Percentiles rank a stretch among this genome's conserved stretches.
These are phyloP conservation scores for Apiosordaria backusii DNA, from an alignment of 495 filamentous ascomycete genomes.

Conservation along the genomic window DNA sequence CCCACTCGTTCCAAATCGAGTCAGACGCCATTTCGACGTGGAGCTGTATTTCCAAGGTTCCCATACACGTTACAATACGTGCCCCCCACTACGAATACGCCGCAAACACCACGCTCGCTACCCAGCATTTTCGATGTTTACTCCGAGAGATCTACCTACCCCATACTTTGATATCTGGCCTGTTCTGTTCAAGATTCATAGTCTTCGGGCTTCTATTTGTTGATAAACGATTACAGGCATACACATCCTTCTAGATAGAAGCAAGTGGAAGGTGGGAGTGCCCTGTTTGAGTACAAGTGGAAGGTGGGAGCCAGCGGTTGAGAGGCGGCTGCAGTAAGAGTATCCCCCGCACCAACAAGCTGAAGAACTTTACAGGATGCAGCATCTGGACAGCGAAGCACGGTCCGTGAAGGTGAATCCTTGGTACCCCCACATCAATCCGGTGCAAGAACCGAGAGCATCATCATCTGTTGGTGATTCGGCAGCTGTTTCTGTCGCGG, in stretches of 20 bases:
- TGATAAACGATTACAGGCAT: not conserved
- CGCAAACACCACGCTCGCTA: no score
- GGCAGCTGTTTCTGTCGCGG: not conserved
- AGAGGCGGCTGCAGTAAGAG: not conserved
- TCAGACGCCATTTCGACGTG: constrained; percentile 2
- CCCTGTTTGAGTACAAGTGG: not conserved
- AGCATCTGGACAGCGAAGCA: not conserved
- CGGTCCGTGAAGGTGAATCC: not conserved
- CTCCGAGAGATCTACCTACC: not conserved
- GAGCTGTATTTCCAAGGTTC: not conserved
- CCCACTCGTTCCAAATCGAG: constrained; percentile 1
- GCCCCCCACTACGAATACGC: no score
- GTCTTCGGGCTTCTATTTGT: not conserved
- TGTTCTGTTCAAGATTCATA: not conserved
- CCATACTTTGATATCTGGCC: not conserved
- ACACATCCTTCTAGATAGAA: not conserved
- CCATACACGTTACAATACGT: not conserved
- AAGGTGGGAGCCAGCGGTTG: not conserved
- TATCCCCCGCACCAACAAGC: not conserved
- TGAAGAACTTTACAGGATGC: not conserved
- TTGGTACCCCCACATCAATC: constrained; percentile 10
- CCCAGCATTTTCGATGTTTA: not conserved
- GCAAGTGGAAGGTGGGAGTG: not conserved
- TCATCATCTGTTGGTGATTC: not conserved
- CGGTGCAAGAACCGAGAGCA: not conserved